These are phyloP conservation scores for Arachis hypogaea DNA, from an alignment of 306 rosid species.

Conservation along the genomic window DNA sequence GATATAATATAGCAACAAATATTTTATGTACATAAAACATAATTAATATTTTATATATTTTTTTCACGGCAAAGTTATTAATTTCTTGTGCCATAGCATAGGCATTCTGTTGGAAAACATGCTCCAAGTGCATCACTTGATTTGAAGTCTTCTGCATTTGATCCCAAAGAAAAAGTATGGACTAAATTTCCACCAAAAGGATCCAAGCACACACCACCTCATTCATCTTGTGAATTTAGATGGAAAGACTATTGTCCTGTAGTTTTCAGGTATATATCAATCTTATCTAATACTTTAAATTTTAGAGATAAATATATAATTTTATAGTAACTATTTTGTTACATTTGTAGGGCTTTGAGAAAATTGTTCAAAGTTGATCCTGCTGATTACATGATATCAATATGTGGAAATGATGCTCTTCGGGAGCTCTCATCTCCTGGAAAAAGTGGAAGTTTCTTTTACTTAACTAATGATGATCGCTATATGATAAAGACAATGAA, in stretches of 20 bases:
- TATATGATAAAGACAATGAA: constrained; percentile 98
- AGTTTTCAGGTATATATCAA: constrained; percentile 69
- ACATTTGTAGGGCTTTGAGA: constrained; percentile 75
- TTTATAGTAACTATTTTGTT: not conserved
- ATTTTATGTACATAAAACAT: too few relatives aligned
- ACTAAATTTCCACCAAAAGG: constrained; percentile 96
- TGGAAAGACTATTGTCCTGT: constrained; percentile 99
- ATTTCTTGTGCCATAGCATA: constrained; percentile 73
- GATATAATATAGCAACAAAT: too few relatives aligned
- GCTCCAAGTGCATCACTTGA: constrained; percentile 91
- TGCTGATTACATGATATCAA: constrained; percentile 97
- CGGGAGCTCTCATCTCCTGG: constrained; percentile 97
- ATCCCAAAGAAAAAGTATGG: constrained; percentile 94
- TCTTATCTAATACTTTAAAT: too few relatives aligned
- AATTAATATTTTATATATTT: too few relatives aligned
- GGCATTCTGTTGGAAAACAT: constrained; percentile 98
- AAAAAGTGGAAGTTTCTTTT: constrained; percentile 97
- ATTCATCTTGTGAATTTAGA: constrained; percentile 77
- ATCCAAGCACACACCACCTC: constrained; percentile 95
- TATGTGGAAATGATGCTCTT: constrained; percentile 93
- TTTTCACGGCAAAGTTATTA: constrained; percentile 35
- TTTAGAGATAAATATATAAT: too few relatives aligned
- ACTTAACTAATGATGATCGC: constrained; percentile 86
- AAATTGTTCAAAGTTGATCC: constrained; percentile 93
- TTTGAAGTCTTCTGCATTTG: constrained; percentile 85